These are phyloP conservation scores for Neoscytalidium dimidiatum DNA, from an alignment of 2,329 filamentous ascomycete species.

Conservation along the genomic window DNA sequence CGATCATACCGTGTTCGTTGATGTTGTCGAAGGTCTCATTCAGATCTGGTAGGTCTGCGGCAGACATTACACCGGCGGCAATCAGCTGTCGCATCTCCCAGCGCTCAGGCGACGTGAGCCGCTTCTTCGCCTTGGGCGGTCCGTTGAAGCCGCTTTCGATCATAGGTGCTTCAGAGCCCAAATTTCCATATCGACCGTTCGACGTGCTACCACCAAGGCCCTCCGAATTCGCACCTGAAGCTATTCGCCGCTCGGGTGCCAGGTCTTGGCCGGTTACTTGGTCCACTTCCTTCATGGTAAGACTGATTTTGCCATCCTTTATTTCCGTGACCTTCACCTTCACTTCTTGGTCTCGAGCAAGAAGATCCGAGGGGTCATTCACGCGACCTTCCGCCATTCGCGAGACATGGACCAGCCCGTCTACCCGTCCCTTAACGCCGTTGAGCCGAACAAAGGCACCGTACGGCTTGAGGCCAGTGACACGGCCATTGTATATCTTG, in stretches of 20 bases:
- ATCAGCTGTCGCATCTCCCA: conserved; percentile 99
- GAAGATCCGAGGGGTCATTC: conserved; percentile 86
- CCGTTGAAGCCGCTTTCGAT: conserved; percentile 59
- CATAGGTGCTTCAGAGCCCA: conserved; percentile 59
- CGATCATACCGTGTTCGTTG: conserved; percentile 81
- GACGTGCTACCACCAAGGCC: conserved; percentile 66
- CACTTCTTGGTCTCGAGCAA: conserved; percentile 77
- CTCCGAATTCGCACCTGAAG: conserved; percentile 89
- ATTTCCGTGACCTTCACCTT: conserved; percentile 93
- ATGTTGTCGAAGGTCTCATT: conserved; percentile 93
- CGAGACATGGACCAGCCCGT: conserved; percentile 92
- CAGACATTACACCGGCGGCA: conserved; percentile 89
- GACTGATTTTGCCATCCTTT: conserved; percentile 75
- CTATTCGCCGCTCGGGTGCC: conserved; percentile 73
- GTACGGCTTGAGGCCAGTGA: conserved; percentile 93
- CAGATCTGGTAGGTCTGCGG: conserved; percentile 89
- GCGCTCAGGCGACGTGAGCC: conserved; percentile 92
- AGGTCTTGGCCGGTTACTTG: conserved; percentile 84
- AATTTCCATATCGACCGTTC: conserved; percentile 51
- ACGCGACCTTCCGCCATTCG: conserved; percentile 84
- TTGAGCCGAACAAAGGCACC: conserved; percentile 93
- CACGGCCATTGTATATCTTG: conserved; percentile 87
- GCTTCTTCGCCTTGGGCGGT: conserved; percentile 71
- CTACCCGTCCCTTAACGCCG: conserved; percentile 82
- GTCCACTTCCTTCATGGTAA: conserved; percentile 98